Conservation (phyloP, 2,329 filamentous ascomycete species). For the Aspergillus glaucus region DNA sequence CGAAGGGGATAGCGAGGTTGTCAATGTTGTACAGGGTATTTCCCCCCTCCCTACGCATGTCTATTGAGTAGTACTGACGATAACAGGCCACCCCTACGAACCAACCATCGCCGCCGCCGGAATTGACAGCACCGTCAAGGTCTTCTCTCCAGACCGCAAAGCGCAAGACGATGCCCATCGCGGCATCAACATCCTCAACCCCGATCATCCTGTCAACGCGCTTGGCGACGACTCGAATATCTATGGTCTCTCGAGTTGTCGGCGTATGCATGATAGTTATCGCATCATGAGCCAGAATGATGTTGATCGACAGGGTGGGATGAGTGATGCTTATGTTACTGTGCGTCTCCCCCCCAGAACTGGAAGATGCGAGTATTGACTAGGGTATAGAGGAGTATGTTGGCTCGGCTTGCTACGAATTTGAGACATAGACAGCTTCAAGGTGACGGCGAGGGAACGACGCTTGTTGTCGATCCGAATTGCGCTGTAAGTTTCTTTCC, state of each 20-base stretch:
- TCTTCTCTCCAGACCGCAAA: slow-evolving; percentile 57
- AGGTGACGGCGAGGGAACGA: slow-evolving; percentile 20
- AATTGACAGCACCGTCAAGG: slow-evolving; percentile 63
- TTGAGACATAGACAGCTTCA: slow-evolving; percentile 28
- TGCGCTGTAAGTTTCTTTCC: slow-evolving; percentile 32
- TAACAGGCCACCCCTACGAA: slow-evolving; percentile 58
- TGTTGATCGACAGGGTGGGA: slow-evolving; percentile 51
- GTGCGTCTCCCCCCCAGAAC: slow-evolving; percentile 24
- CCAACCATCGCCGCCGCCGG: slow-evolving; percentile 60
- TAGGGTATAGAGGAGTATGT: slow-evolving; percentile 39
- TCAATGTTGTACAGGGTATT: slow-evolving; percentile 60
- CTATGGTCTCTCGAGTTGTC: slow-evolving; percentile 50
- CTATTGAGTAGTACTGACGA: slow-evolving; percentile 8
- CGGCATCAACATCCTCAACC: slow-evolving; percentile 53
- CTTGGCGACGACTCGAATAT: slow-evolving; percentile 21
- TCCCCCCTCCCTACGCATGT: not conserved
- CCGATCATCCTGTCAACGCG: slow-evolving; percentile 34
- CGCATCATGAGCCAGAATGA: slow-evolving; percentile 59
- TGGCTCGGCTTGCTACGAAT: slow-evolving; percentile 39
- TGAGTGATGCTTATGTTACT: slow-evolving; percentile 53
- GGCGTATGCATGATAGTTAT: slow-evolving; percentile 55
- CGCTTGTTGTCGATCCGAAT: slow-evolving; percentile 40
- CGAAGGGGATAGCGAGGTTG: slow-evolving; percentile 62
- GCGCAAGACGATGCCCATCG: slow-evolving; percentile 52
- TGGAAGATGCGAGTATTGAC: no score